Evolutionary conservation across 1,284 basidiomycete species (phyloP), one percentile per base, ranked within the genome.

Genomic region (Trichosporon inkin): DNA sequence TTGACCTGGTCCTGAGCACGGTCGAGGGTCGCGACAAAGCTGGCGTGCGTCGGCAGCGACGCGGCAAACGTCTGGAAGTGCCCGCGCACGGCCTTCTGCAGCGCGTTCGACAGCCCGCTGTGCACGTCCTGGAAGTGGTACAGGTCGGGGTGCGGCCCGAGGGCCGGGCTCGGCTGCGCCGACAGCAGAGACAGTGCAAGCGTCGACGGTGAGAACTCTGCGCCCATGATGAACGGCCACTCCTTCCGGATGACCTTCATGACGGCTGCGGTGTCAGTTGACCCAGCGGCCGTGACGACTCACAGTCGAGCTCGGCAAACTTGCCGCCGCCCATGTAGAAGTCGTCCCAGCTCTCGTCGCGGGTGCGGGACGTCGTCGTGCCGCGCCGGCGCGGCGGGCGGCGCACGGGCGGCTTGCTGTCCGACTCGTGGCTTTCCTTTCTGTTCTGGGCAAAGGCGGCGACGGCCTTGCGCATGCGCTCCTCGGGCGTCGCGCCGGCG

Each of bases 41-140:
- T 83, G 5, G 88, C 83, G 73, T 97, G 93, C 63, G 92, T 90
- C 1, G 92, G 90, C 11, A 97, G 81, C 0, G 91, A 87, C 32
- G 90, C 87, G 36, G 92, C 92, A 75, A 96, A 97, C 0, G 92
- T 87, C 77, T 93, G 87, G 72, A 93, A 95, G 72, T 95, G 88
- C 67, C 88, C 88, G 87, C 79, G 68, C 41, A 78, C 78, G 14
- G 77, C 73, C n/a, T 70, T 65, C 55, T 78, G 77, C 1, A 80
- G 69, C 0, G 74, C 69, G 0, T 65, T 49, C 1, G 74, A 75
- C n/a, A 78, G 65, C 11, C 67, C 62, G 11, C 68, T 64, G 55
- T 77, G 75, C 3, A 76, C 64, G 10, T 64, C 57, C 13, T 75
- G 61, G 61, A 79, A 80, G 10, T 67, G 58, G 1, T 62, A 44